Percentiles rank a stretch among this genome's conserved stretches.
Evolutionary conservation across 1,284 basidiomycete species (phyloP).

Genomic region (Xerocomus subilludens): DNA sequence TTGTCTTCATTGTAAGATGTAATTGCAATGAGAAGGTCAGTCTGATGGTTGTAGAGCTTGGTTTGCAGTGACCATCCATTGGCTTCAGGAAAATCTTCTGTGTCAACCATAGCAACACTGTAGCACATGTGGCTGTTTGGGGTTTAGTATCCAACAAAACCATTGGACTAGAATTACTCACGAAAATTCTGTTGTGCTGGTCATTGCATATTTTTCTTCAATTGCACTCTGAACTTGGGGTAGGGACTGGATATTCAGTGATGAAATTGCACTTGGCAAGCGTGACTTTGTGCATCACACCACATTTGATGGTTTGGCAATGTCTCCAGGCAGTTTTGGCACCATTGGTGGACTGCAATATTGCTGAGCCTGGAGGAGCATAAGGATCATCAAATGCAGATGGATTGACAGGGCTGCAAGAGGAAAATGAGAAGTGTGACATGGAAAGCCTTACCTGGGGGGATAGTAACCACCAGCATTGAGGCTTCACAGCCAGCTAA

Average conservation of each 20-base stretch:
- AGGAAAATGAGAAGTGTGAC: too few relatives aligned
- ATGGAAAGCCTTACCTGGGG: slow-evolving; percentile 64
- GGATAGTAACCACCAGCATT: slow-evolving; percentile 73
- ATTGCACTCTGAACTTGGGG: slow-evolving; percentile 87
- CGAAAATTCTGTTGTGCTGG: slow-evolving; percentile 87
- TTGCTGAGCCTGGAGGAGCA: slow-evolving; percentile 69
- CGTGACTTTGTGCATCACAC: slow-evolving; percentile 92
- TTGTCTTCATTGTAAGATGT: slow-evolving; percentile 95
- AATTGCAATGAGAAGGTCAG: slow-evolving; percentile 92
- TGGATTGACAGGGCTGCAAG: slow-evolving; percentile 67
- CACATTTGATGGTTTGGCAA: slow-evolving; percentile 91
- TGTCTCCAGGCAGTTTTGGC: slow-evolving; percentile 83
- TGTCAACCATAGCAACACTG: slow-evolving; percentile 93
- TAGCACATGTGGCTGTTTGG: slow-evolving; percentile 84
- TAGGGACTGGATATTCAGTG: slow-evolving; percentile 90
- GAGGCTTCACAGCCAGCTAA: slow-evolving; percentile 68
- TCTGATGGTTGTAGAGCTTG: slow-evolving; percentile 88
- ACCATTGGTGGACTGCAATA: slow-evolving; percentile 72
- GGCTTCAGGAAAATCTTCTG: slow-evolving; percentile 89
- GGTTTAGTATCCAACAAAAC: too few relatives aligned
- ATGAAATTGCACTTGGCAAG: slow-evolving; percentile 94
- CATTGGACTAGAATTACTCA: slow-evolving; percentile 56
- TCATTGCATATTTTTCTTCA: slow-evolving; percentile 79
- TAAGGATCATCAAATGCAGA: slow-evolving; percentile 75
- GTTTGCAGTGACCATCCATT: slow-evolving; percentile 88